Base-by-base conservation (phyloP, 345 rosid genomes). In the Sonneratia caseolaris region DNA sequence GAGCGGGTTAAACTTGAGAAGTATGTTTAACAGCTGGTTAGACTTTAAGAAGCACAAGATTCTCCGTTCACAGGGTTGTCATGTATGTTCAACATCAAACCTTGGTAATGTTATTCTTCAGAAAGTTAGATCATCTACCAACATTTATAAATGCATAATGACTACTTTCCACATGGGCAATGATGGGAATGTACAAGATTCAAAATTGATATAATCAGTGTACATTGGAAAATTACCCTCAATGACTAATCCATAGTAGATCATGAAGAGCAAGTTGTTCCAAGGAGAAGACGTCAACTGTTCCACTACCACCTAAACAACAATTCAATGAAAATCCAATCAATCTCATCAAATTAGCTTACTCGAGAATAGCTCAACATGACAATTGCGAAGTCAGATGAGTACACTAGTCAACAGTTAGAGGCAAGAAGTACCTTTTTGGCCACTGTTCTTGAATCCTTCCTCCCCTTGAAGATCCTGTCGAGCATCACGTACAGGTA, bases 401-500 rank as follows among this genome's bases (percentile, higher is more conserved):
- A 42, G 45, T 42, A 42, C 45, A 42, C 45, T 42, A 2, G 7
- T 42, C 10, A 42, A 42, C 10, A 22, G 45, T 14, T 49, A 49
- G 19, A 74, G 27, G 36, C 56, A 74, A 16, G 61, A 40, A 22
- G 38, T 71, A 91, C 98, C 97, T 95, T 95, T 91, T 94, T 86
- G 70, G 97, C 97, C 57, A 91, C 93, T 42, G 97, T 91, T 80
- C 81, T 81, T 7, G 95, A 71, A 73, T 90, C 96, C 67, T 86
- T 94, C 86, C 83, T 90, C 77, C 97, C 97, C 88, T 90, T 86
- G 85, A 90, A 94, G 68, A 94, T 70, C 81, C 87, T 94, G 74
- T 91, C 97, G 69, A 94, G 86, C 38, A 79, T 38, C 43, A 83
- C 76, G 73, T 89, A 90, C 76, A 89, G 79, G 86, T 74, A 91